Evolutionary conservation across 805 yeast species (phyloP).

Genomic region (Pichia scutulata): DNA sequence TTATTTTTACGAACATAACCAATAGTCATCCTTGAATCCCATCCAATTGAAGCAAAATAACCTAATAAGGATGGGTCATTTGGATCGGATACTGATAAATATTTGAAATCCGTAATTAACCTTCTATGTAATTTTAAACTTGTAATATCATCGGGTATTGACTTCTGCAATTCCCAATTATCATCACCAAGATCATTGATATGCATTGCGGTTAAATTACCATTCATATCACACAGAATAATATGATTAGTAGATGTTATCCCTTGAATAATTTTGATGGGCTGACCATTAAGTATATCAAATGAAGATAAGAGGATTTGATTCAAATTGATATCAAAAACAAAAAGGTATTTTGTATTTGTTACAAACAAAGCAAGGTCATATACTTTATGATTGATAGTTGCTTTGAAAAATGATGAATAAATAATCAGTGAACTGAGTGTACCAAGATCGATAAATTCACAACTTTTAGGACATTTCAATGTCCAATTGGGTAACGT

Average conservation of each 20-base stretch:
- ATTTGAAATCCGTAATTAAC: conserved; percentile 19
- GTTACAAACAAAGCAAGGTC: conserved; percentile 22
- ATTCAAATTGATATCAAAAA: conserved; percentile 20
- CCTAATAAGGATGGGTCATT: conserved; percentile 13
- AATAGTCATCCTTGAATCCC: conserved; percentile 43
- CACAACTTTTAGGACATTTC: conserved; percentile 12
- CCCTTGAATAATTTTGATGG: conserved; percentile 17
- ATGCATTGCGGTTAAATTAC: conserved; percentile 10
- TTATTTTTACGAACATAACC: conserved; percentile 14
- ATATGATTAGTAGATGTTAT: conserved; percentile 18
- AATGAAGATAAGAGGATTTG: conserved; percentile 7
- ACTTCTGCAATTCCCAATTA: neutral
- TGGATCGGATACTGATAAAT: conserved; percentile 5
- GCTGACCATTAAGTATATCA: conserved; percentile 15
- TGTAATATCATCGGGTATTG: neutral
- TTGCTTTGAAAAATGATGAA: conserved; percentile 13
- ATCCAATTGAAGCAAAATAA: conserved; percentile 48
- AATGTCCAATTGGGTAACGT: conserved; percentile 23
- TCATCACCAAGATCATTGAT: neutral
- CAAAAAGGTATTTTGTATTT: conserved; percentile 20
- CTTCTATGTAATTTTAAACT: conserved; percentile 25
- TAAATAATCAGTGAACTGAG: conserved; percentile 21
- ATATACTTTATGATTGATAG: neutral
- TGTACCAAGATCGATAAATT: conserved; percentile 11
- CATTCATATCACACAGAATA: conserved; percentile 29